Base-by-base conservation (phyloP, 805 yeast species). In the Candida alai region DNA sequence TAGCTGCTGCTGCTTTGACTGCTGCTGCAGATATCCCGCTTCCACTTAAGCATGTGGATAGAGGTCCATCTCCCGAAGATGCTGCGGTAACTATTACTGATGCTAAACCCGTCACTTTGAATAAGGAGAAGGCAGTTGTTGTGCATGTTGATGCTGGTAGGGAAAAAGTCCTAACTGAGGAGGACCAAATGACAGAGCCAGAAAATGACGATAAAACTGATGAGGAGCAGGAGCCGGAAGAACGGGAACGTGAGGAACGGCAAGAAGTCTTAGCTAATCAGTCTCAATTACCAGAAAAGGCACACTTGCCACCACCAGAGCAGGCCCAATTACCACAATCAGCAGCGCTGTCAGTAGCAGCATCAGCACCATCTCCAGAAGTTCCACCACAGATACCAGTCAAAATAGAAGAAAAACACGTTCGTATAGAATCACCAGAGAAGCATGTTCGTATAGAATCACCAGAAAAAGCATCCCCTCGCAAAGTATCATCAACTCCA, bases 1-100 rank as follows among this genome's bases (percentile, higher is more conserved):
- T 83, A 6, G 93, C 90, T 0, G 93, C 93, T 1, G 90, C 89
- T 6, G 90, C 90, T 0, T 62, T 84, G 32, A 87, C 88, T 3
- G 86, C 84, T 0, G 93, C 90, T 0, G 89, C 89, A 2, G 84
- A 79, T 10, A 71, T 77, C 10, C 93, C 93, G 1, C 52, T 84
- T 22, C 88, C 88, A 1, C 47, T 64, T 33, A 58, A 57, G 27
- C 39, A 36, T 10, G 37, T 20, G 16, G 34, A 19, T 8, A n/a
- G n/a, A n/a, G n/a, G n/a, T n/a, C n/a, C n/a, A n/a, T n/a, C n/a
- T 20, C 19, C 18, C 14, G 15, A 19, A 12, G n/a, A n/a, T n/a
- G n/a, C n/a, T n/a, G n/a, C n/a, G n/a, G n/a, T 21, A 21, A 21
- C 10, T 21, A n/a, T 21, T 10, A 10, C 24, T 21, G 24, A 10